A percentile compares a stretch with the other conserved stretches of the same genome.
Evolutionary conservation across 2,329 filamentous ascomycete genomes (phyloP).

Genomic region (Xylariaceae sp.): DNA sequence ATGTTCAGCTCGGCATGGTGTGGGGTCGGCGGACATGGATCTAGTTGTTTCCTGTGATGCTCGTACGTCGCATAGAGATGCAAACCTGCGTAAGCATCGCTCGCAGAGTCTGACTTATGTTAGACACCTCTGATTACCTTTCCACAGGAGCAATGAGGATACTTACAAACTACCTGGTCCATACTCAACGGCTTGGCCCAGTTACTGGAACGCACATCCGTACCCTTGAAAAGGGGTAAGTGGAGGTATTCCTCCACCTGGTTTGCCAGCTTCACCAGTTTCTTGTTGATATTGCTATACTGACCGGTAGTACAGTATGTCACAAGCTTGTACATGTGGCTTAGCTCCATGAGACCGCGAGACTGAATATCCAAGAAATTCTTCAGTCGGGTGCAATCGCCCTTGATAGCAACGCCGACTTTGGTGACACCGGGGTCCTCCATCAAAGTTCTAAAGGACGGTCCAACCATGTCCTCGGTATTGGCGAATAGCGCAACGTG

Average conservation of each 20-base stretch:
- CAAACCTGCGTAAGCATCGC: slow-evolving; percentile 76
- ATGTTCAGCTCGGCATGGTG: slow-evolving; percentile 62
- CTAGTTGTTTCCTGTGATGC: slow-evolving; percentile 58
- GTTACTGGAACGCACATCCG: slow-evolving; percentile 65
- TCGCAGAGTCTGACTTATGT: slow-evolving; percentile 61
- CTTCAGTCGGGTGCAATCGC: slow-evolving; percentile 64
- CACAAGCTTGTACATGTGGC: slow-evolving; percentile 75
- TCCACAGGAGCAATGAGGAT: not conserved
- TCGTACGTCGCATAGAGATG: slow-evolving; percentile 73
- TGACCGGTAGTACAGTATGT: slow-evolving; percentile 55
- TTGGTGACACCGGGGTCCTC: slow-evolving; percentile 69
- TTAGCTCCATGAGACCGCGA: slow-evolving; percentile 72
- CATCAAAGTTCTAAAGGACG: slow-evolving; percentile 67
- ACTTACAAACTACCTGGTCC: slow-evolving; percentile 67
- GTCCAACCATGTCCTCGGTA: slow-evolving; percentile 59
- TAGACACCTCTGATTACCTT: slow-evolving; percentile 14
- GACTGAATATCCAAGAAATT: slow-evolving; percentile 63
- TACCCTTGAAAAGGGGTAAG: slow-evolving; percentile 72
- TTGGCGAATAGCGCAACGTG: slow-evolving; percentile 66
- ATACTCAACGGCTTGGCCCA: slow-evolving; percentile 64
- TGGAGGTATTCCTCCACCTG: slow-evolving; percentile 69
- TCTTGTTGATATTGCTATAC: slow-evolving; percentile 59
- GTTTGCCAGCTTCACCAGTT: slow-evolving; percentile 59
- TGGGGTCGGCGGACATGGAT: slow-evolving; percentile 68
- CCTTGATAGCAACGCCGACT: slow-evolving; percentile 70